Base-by-base conservation (phyloP, 2,329 filamentous ascomycete genomes). In the Aspergillus pseudotamarii region DNA sequence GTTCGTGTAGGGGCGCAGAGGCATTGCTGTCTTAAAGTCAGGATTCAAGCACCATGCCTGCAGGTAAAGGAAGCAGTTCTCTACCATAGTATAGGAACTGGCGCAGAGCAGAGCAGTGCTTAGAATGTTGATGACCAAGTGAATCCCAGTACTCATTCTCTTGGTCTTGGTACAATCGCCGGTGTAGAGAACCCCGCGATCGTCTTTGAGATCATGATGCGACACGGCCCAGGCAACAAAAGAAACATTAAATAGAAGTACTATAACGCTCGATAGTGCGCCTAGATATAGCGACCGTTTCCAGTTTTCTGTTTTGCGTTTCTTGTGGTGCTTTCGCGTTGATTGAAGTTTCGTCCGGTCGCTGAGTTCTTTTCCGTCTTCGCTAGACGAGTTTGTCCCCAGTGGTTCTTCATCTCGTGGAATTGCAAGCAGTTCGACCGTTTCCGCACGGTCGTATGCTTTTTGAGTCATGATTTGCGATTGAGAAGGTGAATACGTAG, bases 51-150 rank as follows among this genome's bases (percentile, higher is more conserved):
- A 41, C 19, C 38, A 41, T 41, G 16, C 38, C 38, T 41, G 16
- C 38, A 41, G 38, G 38, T n/a, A 9, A 41, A 41, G n/a, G 16
- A n/a, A n/a, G 3, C 16, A n/a, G 8, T 0, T 41, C 6, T 53
- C 55, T 56, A 61, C 62, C 63, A 65, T 60, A 11, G 38, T 21
- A 54, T 51, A 63, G 11, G 63, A 58, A 28, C 63, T 65, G 1
- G 63, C 60, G 4, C 58, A 43, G 4, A 65, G 28, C 11, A 65
- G 23, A 38, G 23, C 36, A 11, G 63, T 63, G 12, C 57, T 48
- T 11, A 65, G 43, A 16, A 63, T 53, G n/a, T 65, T 65, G n/a
- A 65, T 65, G 3, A 60, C 19, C 19, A 63, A 43, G 32, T 65
- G 63, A 4, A 65, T 34, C 0, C 50, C 64, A 5, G 32, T 50